These are phyloP conservation scores for Pelargonium nanum DNA, from an alignment of 345 rosid genomes.

Conservation along the genomic window DNA sequence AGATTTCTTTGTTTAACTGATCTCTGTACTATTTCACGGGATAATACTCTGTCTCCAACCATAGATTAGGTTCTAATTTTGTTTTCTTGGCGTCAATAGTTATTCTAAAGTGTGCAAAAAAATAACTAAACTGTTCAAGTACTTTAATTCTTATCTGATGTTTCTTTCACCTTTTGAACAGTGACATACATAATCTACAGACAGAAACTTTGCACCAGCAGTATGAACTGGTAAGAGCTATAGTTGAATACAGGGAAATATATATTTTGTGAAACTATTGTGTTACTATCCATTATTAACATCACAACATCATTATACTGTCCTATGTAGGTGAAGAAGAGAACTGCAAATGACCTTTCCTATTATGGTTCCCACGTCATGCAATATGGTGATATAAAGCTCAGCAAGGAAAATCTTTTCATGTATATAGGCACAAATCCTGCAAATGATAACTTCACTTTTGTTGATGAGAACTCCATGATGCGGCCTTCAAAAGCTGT, in stretches of 20 bases:
- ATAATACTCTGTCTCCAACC: too few relatives aligned
- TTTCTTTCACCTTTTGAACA: slow-evolving; percentile 26
- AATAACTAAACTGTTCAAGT: neutral
- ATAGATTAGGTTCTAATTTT: too few relatives aligned
- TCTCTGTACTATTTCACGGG: too few relatives aligned
- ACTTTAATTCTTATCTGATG: neutral
- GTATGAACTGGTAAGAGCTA: slow-evolving; percentile 60
- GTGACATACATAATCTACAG: slow-evolving; percentile 75
- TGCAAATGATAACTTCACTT: slow-evolving; percentile 78
- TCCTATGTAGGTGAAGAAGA: slow-evolving; percentile 59
- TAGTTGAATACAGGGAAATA: neutral
- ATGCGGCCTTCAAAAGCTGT: slow-evolving; percentile 51
- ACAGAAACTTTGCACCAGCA: slow-evolving; percentile 81
- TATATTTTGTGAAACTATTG: neutral
- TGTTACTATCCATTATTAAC: neutral
- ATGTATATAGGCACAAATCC: slow-evolving; percentile 85
- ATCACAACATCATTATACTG: neutral
- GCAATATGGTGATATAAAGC: slow-evolving; percentile 73
- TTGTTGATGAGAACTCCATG: slow-evolving; percentile 54
- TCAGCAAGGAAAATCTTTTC: slow-evolving; percentile 45
- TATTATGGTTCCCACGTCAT: slow-evolving; percentile 87
- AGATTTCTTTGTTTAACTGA: neutral
- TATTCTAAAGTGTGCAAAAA: neutral
- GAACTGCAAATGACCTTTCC: slow-evolving; percentile 42
- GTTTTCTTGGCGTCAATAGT: neutral